phyloP scores from a whole-genome alignment of 2,329 filamentous ascomycete species.

The Fusarium mundagurra region DNA sequence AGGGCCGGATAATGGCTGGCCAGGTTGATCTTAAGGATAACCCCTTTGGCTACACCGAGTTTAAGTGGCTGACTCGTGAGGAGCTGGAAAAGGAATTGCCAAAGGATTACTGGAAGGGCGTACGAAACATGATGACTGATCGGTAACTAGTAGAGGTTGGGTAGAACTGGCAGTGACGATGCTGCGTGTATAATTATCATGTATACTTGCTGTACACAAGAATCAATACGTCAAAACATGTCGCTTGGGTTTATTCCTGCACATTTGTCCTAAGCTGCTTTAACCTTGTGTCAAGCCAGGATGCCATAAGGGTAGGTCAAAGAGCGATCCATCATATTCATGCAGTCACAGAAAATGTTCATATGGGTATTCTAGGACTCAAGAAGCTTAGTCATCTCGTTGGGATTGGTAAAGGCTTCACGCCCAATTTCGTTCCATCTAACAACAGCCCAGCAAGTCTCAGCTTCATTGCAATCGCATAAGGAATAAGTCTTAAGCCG shows the following conservation, averaged over 20 bases:
- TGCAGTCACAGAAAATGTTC: background rate
- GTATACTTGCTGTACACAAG: conserved; percentile 46
- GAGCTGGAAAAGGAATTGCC: conserved; percentile 78
- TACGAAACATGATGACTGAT: conserved; percentile 86
- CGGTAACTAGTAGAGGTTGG: conserved; percentile 59
- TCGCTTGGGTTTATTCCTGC: background rate
- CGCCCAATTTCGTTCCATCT: conserved; percentile 22
- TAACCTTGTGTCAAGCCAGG: background rate
- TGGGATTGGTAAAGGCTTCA: conserved; percentile 18
- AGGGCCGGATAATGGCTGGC: conserved; percentile 96
- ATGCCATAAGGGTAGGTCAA: background rate
- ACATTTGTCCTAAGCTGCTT: background rate
- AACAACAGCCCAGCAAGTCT: conserved; percentile 23
- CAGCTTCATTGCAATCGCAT: conserved; percentile 38
- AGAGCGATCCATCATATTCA: background rate
- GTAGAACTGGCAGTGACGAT: conserved; percentile 21
- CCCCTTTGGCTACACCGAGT: conserved; percentile 78
- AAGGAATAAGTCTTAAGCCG: conserved; percentile 39
- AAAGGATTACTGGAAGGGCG: conserved; percentile 74
- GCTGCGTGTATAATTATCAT: conserved; percentile 45
- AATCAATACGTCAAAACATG: conserved; percentile 18
- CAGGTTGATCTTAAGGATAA: conserved; percentile 84
- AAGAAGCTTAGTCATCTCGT: conserved; percentile 26
- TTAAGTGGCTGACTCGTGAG: conserved; percentile 91
- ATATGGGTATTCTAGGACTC: conserved; percentile 5